Evolutionary conservation across 2,329 filamentous ascomycete species (phyloP).

Genomic region (Aspergillus terreus): DNA sequence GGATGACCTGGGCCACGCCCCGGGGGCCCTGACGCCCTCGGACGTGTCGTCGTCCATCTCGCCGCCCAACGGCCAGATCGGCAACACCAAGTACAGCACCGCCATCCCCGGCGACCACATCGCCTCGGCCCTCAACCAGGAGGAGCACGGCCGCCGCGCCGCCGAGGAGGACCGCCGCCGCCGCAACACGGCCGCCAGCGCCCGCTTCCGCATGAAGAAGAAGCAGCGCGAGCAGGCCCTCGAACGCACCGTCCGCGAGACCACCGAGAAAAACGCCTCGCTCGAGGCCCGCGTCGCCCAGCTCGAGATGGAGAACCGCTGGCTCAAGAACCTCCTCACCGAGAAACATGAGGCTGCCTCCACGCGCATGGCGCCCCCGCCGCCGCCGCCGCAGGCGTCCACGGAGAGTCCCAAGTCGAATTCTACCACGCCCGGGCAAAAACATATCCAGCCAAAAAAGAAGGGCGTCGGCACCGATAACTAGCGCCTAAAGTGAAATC

Average conservation of each 20-base stretch:
- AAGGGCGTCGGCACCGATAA: constrained; percentile 35
- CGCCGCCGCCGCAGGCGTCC: constrained; percentile 9
- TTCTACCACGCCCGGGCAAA: constrained; percentile 24
- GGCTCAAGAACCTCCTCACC: constrained; percentile 74
- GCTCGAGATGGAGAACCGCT: constrained; percentile 79
- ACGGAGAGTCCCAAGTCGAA: constrained; percentile 15
- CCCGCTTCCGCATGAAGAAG: constrained; percentile 91
- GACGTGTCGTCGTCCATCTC: constrained; percentile 42
- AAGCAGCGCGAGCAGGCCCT: constrained; percentile 88
- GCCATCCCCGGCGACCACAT: constrained; percentile 35
- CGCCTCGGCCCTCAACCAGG: constrained; percentile 54
- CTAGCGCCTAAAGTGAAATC: constrained; percentile 14
- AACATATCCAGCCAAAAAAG: constrained; percentile 39
- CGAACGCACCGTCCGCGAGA: constrained; percentile 76
- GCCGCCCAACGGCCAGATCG: constrained; percentile 37
- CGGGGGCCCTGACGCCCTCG: constrained; percentile 37
- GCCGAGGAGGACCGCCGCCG: constrained; percentile 89
- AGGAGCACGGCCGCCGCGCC: constrained; percentile 67
- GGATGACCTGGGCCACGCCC: constrained; percentile 34
- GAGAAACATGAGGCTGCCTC: constrained; percentile 63
- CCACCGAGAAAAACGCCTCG: constrained; percentile 70
- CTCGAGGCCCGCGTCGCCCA: constrained; percentile 72
- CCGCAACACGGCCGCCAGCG: constrained; percentile 82
- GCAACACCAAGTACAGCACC: constrained; percentile 40
- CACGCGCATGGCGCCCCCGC: constrained; percentile 21